A percentile compares a stretch with the other conserved stretches of the same genome.
Conservation (phyloP, 306 rosid genomes). For the Gynostemma pentaphyllum region DNA sequence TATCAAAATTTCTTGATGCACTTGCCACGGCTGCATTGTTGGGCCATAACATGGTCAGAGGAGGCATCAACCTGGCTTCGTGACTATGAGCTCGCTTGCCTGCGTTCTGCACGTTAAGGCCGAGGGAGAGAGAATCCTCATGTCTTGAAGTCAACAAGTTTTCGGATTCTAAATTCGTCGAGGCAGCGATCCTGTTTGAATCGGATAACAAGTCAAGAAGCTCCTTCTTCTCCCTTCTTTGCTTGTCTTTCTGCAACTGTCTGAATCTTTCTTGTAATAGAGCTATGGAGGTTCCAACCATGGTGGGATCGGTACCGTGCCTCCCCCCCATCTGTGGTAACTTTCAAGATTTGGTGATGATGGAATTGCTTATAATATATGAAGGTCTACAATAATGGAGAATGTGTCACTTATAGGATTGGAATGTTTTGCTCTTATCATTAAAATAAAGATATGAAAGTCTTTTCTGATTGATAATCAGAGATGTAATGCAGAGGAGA, state of each 20-base stretch:
- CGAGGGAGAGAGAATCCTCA: conserved; percentile 50
- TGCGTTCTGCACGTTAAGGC: conserved; percentile 28
- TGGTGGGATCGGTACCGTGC: conserved; percentile 44
- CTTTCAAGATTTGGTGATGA: conserved; percentile 2
- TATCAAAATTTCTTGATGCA: conserved; percentile 39
- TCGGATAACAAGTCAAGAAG: conserved; percentile 34
- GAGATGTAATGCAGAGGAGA: conserved; percentile 46
- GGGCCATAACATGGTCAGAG: conserved; percentile 20
- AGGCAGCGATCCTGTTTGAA: conserved; percentile 13
- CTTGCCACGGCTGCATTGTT: conserved; percentile 23
- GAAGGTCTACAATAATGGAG: conserved; percentile 33
- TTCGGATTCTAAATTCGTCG: conserved; percentile 21
- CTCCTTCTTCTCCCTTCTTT: conserved; percentile 72
- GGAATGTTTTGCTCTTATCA: conserved; percentile 22
- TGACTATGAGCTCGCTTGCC: conserved; percentile 21
- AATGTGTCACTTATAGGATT: conserved; percentile 24
- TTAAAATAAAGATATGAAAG: neutral
- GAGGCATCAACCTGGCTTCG: conserved; percentile 20
- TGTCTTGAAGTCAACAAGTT: conserved; percentile 14
- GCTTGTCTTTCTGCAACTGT: conserved; percentile 81
- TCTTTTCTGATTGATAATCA: conserved; percentile 21
- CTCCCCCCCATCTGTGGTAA: conserved; percentile 56
- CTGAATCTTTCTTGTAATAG: conserved; percentile 92
- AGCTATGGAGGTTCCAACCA: conserved; percentile 69
- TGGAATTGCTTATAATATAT: conserved; percentile 23